A percentile compares a stretch with the other conserved stretches of the same genome.
phyloP scores from a whole-genome alignment of 2,329 filamentous ascomycete species.

The Stylonectria norvegica region DNA sequence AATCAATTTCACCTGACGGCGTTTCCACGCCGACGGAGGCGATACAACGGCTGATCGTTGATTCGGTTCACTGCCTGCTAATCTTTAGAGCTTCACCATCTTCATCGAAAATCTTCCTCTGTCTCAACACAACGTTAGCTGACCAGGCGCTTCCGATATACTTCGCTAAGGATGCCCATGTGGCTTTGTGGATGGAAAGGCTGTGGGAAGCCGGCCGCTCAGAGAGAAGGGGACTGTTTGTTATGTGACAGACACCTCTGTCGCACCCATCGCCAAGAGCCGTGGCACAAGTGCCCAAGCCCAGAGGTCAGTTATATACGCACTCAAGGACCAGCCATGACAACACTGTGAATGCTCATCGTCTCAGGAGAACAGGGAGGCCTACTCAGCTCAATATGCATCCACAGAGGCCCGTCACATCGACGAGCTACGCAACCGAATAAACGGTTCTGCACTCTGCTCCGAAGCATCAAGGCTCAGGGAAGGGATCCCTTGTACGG shows the following conservation, averaged over 20 bases:
- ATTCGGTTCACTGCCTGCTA: too few relatives aligned
- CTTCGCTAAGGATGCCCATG: slow-evolving; percentile 3
- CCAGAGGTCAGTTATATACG: slow-evolving; percentile 6
- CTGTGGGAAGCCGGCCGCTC: slow-evolving; percentile 4
- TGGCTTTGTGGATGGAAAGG: slow-evolving; percentile 6
- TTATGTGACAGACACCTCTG: slow-evolving; percentile 5
- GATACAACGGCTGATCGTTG: too few relatives aligned
- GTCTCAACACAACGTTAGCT: too few relatives aligned
- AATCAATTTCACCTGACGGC: too few relatives aligned
- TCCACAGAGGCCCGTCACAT: slow-evolving; percentile 3
- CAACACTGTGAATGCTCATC: not conserved
- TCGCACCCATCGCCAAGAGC: slow-evolving; percentile 3
- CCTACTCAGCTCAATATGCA: slow-evolving; percentile 4
- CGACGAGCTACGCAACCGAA: slow-evolving; percentile 5
- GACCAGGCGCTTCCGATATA: too few relatives aligned
- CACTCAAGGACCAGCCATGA: not conserved
- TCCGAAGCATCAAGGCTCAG: slow-evolving; percentile 3
- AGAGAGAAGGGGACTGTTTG: slow-evolving; percentile 8
- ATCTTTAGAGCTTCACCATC: too few relatives aligned
- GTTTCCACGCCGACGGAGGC: too few relatives aligned
- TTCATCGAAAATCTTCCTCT: too few relatives aligned
- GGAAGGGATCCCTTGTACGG: slow-evolving; percentile 4
- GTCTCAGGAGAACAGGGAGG: slow-evolving; percentile 1
- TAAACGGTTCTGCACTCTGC: slow-evolving; percentile 3
- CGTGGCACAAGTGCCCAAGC: slow-evolving; percentile 6